phyloP scores from a whole-genome alignment of 768 basidiomycete species.

The Xerocomellus amylosporus region DNA sequence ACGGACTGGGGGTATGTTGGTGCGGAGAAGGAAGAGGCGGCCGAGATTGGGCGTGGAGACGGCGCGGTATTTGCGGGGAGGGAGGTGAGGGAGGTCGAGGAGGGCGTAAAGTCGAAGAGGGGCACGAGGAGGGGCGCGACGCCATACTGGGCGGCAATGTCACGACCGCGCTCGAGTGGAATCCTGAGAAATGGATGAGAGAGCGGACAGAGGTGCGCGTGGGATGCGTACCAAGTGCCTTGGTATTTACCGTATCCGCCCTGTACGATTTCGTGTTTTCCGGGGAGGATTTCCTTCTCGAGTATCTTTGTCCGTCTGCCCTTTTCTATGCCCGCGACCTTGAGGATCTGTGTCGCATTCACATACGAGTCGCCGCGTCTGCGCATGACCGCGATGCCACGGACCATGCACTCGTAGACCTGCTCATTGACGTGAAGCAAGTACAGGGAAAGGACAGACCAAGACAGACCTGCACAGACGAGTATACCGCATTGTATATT shows the following conservation, averaged over 20 bases:
- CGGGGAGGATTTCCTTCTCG: conserved; percentile 94
- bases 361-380: conserved; percentile 91
- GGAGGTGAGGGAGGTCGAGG: conserved; percentile 63
- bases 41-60: conserved; percentile 64
- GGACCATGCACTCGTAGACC: conserved; percentile 98
- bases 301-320: conserved; percentile 93
- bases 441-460: neutral
- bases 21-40: conserved; percentile 64
- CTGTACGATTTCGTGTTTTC: conserved; percentile 97
- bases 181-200: conserved; percentile 59
- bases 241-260: conserved; percentile 99
- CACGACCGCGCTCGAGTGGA: conserved; percentile 89
- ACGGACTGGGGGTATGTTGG: conserved; percentile 50
- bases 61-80: conserved; percentile 51
- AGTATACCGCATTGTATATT: conserved; percentile 93
- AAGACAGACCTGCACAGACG: conserved; percentile 70
- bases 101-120: conserved; percentile 90
- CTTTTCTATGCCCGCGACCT: conserved; percentile 98
- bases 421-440: conserved; percentile 26
- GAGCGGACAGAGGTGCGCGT: neutral
- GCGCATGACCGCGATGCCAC: conserved; percentile 98
- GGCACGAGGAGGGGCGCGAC: conserved; percentile 85
- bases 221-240: conserved; percentile 81
- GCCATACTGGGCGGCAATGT: conserved; percentile 89
- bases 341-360: conserved; percentile 98